Percentiles rank a stretch among this genome's conserved stretches.
phyloP scores from a whole-genome alignment of 139 green algal species.

The Tetratostichococcus sp. region DNA sequence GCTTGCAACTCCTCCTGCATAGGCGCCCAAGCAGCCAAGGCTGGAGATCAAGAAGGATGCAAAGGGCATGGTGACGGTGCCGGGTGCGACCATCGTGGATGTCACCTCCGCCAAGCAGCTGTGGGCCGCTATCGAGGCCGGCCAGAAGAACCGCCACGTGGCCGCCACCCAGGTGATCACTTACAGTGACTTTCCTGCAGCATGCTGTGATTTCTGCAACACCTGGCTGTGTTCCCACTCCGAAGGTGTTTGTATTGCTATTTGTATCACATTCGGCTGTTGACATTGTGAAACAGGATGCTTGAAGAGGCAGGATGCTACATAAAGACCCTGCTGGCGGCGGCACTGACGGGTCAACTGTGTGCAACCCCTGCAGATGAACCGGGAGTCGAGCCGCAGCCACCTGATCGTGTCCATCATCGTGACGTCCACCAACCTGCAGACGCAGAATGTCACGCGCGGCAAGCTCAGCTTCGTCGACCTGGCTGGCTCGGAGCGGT shows the following conservation, averaged over 20 bases:
- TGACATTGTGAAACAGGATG: no score
- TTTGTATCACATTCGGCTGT: no score
- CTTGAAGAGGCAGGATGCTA: no score
- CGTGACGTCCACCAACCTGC: conserved; percentile 90
- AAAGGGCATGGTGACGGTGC: conserved; percentile 90
- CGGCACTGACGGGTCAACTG: no score
- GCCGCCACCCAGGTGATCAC: conserved; percentile 24
- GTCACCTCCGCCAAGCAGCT: conserved; percentile 54
- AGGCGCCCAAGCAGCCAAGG: conserved; percentile 37
- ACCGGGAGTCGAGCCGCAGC: conserved; percentile 80
- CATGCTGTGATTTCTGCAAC: no score
- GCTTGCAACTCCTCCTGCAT: background rate
- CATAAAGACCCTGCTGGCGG: no score
- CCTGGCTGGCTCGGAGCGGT: conserved; percentile 90
- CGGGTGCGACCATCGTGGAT: conserved; percentile 70
- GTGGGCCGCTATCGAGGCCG: conserved; percentile 54
- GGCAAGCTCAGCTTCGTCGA: conserved; percentile 97
- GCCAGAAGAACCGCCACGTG: conserved; percentile 51
- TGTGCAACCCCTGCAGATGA: conserved; percentile 73
- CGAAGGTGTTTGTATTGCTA: no score
- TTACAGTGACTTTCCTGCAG: no score
- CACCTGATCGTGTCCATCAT: conserved; percentile 94
- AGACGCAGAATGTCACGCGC: conserved; percentile 81
- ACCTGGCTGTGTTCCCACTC: no score
- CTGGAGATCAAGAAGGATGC: conserved; percentile 98